Evolutionary conservation across 208 protist genomes (phyloP), one percentile per base, ranked within the genome.

Genomic region (Leishmania guyanensis): DNA sequence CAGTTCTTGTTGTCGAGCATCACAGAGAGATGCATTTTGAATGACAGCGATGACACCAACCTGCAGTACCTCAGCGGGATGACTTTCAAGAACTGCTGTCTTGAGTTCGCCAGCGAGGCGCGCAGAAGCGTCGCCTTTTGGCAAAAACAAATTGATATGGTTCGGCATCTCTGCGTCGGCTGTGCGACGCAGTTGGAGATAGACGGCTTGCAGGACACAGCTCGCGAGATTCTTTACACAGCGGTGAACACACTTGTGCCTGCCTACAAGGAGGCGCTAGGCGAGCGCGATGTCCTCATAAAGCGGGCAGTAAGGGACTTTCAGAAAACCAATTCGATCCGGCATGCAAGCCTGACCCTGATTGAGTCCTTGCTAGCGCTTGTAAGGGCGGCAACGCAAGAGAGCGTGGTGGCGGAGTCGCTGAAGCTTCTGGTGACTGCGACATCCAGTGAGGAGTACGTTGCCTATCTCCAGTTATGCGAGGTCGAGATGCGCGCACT

Each of bases 81-180:
- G 84, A 84, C 89, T 22, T 82, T 94, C 53, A 91, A 88, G 64
- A 81, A 85, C 39, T 81, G 83, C 69, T 88, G 84, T 43, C 48
- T 86, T 36, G 83, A 85, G 43, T 82, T 94, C 62, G 84, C 85
- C 2, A 85, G 84, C 17, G 86, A 81, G 69, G 86, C 87, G 17
- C 87, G 84, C 66, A 69, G 79, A 36, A 87, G 83, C 71, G 48
- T 91, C 8, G 70, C 83, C 10, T 85, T 84, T 14, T 92, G 89
- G 89, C 89, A 94, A 80, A 72, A 68, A 62, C 76, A 86, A 53
- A 70, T 90, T 5, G 20, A 69, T n/a, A 69, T 77, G 14, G 80
- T 69, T 69, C 82, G 82, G 36, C 66, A 69, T 43, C 78, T 86
- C 33, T 82, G 82, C 66, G 66, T 10, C 1, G 8, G 75, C 9